Percentiles rank a stretch among this genome's conserved stretches.
Conservation (phyloP, 2,329 filamentous ascomycete genomes). For the Aspergillus chevalieri region DNA sequence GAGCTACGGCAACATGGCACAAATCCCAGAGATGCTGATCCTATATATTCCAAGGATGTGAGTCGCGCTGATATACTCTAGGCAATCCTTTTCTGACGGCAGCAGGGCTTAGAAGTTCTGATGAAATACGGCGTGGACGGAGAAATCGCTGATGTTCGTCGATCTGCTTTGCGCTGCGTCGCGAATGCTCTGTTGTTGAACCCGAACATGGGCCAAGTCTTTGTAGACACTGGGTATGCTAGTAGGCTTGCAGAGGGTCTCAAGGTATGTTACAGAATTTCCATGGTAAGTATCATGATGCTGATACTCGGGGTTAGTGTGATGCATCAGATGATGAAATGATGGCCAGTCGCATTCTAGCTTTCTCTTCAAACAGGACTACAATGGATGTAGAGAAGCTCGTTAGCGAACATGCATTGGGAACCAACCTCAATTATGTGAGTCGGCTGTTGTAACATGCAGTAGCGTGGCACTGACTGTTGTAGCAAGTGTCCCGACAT, state of each 20-base stretch:
- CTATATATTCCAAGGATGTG: constrained; percentile 78
- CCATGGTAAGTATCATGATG: neutral
- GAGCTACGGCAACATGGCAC: constrained; percentile 75
- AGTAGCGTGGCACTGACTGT: constrained; percentile 11
- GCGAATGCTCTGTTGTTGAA: constrained; percentile 77
- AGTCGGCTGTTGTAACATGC: constrained; percentile 2
- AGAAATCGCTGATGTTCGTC: constrained; percentile 56
- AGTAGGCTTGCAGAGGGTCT: constrained; percentile 64
- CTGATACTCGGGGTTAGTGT: constrained; percentile 35
- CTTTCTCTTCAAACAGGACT: constrained; percentile 72
- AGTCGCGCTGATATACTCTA: constrained; percentile 11
- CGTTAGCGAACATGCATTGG: constrained; percentile 60
- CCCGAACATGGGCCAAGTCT: constrained; percentile 61
- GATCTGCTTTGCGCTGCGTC: constrained; percentile 72
- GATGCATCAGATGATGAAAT: constrained; percentile 82
- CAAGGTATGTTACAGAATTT: constrained; percentile 40
- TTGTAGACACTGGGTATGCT: constrained; percentile 65
- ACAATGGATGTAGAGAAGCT: constrained; percentile 60
- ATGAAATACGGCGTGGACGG: constrained; percentile 67
- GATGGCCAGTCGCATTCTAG: constrained; percentile 69
- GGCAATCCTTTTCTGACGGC: constrained; percentile 3
- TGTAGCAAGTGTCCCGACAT: constrained; percentile 63
- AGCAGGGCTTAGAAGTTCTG: constrained; percentile 68
- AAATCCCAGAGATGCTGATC: constrained; percentile 63
- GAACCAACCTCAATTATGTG: constrained; percentile 58